Conservation (phyloP, 768 basidiomycete species). For the Podaxis carcinomalis region DNA sequence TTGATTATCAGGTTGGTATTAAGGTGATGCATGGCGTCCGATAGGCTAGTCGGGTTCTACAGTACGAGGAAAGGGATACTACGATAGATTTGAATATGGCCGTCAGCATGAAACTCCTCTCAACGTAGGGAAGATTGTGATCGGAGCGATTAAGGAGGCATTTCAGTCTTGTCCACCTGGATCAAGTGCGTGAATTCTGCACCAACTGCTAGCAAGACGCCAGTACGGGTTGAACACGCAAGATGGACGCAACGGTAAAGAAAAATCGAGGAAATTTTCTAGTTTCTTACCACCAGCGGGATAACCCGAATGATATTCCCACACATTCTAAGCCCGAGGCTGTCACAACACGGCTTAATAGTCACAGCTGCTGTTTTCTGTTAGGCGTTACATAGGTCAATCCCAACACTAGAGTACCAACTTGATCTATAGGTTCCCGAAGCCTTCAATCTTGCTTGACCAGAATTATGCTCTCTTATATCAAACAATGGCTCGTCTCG, state of each 20-base stretch:
- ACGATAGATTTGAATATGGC: constrained; percentile 39
- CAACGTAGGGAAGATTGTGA: constrained; percentile 60
- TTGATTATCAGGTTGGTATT: too few relatives aligned
- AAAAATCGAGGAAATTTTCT: constrained; percentile 13
- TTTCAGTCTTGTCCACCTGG: constrained; percentile 45
- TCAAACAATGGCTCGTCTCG: constrained; percentile 14
- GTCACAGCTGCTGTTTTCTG: background rate
- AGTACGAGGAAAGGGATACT: background rate
- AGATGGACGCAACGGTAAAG: constrained; percentile 35
- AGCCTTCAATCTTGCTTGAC: background rate
- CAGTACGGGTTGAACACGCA: constrained; percentile 42
- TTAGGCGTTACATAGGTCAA: background rate
- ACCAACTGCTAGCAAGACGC: constrained; percentile 61
- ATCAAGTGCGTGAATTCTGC: constrained; percentile 31
- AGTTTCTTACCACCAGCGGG: constrained; percentile 10
- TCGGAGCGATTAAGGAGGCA: constrained; percentile 84
- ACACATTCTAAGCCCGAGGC: background rate
- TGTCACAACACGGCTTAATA: background rate
- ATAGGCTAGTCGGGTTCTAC: background rate
- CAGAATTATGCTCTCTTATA: constrained; percentile 11
- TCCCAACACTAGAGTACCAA: background rate
- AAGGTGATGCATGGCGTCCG: background rate
- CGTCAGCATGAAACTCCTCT: constrained; percentile 85
- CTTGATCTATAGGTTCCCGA: background rate
- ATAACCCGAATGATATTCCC: background rate